Evolutionary conservation across 2,329 filamentous ascomycete genomes (phyloP), one percentile per base, ranked within the genome.

Genomic region (Colletotrichum plurivorum): DNA sequence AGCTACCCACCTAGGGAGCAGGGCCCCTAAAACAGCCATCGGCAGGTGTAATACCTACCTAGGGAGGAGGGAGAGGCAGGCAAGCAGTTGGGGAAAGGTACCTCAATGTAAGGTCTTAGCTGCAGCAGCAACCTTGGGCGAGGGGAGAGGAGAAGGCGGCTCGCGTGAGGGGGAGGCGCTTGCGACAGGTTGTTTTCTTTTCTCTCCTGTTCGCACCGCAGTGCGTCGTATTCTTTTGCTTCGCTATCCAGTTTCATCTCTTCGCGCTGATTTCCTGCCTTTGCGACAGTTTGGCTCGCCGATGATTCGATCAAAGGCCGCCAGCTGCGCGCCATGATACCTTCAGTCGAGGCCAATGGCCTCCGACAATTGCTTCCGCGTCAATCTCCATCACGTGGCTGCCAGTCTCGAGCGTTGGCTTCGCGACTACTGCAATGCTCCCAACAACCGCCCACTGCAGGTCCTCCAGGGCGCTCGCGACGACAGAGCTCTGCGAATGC

Each of bases 361-460:
- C 63, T 71, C 68, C 74, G 73, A 41, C 67, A 61, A 48, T 46
- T 71, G 43, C 64, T 77, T n/a, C 70, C 72, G 58, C 71, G 65
- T 54, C 67, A 39, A 8, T 62, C 74, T 6, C 73, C 53, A 52
- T 55, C 75, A 6, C 74, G 66, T 63, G 73, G 77, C 64, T 76
- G 73, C 1, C 61, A 73, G 25, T 76, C 76, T 46, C 73, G 75
- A 39, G 69, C 77, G 46, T 36, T 76, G 52, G 72, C 69, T 53
- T 52, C 71, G 49, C 75, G 74, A 49, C 70, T 76, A 48, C 66
- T 71, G 66, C 73, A 73, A 71, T 72, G 74, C 66, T 62, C 67
- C 22, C 49, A 25, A 25, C 55, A 45, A 18, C 25, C 20, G 22
- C 16, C 9, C 16, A 20, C 41, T 60, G 41, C 46, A 45, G 4